A percentile compares a stretch with the other conserved stretches of the same genome.
Evolutionary conservation across 805 yeast species (phyloP).

Genomic region (Monosporozyma solicola): DNA sequence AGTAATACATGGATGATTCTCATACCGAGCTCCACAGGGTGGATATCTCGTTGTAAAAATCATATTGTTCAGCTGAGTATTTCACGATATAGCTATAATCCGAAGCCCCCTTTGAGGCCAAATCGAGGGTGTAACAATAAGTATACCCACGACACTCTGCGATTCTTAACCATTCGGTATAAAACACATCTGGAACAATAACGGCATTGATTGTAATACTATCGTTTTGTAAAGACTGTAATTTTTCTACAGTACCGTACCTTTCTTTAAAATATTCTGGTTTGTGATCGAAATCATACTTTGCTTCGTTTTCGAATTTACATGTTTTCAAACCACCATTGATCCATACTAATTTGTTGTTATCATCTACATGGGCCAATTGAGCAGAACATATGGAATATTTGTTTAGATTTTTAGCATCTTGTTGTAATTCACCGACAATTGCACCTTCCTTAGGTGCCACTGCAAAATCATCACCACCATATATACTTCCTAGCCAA

Average conservation of each 20-base stretch:
- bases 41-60: background rate
- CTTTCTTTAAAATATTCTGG: constrained; percentile 19
- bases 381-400: constrained; percentile 26
- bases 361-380: constrained; percentile 21
- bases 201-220: constrained; percentile 12
- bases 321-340: constrained; percentile 66
- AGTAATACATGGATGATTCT: background rate
- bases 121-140: constrained; percentile 9
- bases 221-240: constrained; percentile 8
- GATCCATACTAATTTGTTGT: constrained; percentile 42
- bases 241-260: constrained; percentile 9
- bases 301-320: constrained; percentile 33
- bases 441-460: constrained; percentile 31
- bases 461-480: constrained; percentile 32
- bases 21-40: background rate
- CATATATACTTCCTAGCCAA: constrained; percentile 54
- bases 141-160: constrained; percentile 15
- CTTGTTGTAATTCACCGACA: constrained; percentile 27
- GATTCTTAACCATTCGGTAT: constrained; percentile 13
- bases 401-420: background rate
- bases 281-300: constrained; percentile 25
- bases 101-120: background rate
- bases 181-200: constrained; percentile 10
- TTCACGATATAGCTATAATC: background rate
- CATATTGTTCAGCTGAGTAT: background rate